Percentiles rank a stretch among this genome's conserved stretches.
These are phyloP conservation scores for Salvia hispanica DNA, from an alignment of 257 asterid genomes.

Conservation along the genomic window DNA sequence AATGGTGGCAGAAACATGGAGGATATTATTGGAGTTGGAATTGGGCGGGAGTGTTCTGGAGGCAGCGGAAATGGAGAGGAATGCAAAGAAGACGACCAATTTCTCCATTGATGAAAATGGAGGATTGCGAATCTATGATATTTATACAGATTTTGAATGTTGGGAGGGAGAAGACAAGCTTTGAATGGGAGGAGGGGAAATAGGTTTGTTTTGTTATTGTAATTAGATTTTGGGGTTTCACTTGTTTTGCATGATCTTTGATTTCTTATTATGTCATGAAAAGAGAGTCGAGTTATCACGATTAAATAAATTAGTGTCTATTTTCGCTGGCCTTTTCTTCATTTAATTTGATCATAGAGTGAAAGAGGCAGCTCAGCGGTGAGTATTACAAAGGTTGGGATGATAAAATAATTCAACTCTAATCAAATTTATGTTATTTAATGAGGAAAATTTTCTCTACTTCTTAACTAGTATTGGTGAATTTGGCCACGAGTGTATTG, in stretches of 20 bases:
- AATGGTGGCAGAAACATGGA: conserved; percentile 54
- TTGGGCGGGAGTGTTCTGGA: conserved; percentile 48
- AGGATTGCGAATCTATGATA: conserved; percentile 14
- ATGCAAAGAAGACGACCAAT: conserved; percentile 25
- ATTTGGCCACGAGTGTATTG: no score
- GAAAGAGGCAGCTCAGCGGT: conserved; percentile 13
- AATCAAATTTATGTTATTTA: not conserved
- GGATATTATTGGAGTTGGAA: conserved; percentile 36
- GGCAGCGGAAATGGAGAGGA: conserved; percentile 36
- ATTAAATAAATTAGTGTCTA: not conserved
- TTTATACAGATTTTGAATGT: conserved; percentile 31
- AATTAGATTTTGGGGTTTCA: conserved; percentile 24
- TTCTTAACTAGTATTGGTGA: not conserved
- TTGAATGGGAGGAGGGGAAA: conserved; percentile 39
- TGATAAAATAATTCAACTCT: conserved; percentile 2
- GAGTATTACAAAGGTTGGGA: conserved; percentile 29
- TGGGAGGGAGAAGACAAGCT: conserved; percentile 37
- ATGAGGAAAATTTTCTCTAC: not conserved
- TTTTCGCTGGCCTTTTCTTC: not conserved
- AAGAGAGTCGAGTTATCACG: conserved; percentile 29
- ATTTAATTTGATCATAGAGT: not conserved
- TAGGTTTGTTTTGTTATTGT: conserved; percentile 32
- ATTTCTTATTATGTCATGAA: conserved; percentile 29
- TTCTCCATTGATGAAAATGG: conserved; percentile 39
- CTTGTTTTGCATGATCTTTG: conserved; percentile 20